These are phyloP conservation scores for Dendrobium chrysotoxum DNA, from an alignment of 106 monocot genomes.

Conservation along the genomic window DNA sequence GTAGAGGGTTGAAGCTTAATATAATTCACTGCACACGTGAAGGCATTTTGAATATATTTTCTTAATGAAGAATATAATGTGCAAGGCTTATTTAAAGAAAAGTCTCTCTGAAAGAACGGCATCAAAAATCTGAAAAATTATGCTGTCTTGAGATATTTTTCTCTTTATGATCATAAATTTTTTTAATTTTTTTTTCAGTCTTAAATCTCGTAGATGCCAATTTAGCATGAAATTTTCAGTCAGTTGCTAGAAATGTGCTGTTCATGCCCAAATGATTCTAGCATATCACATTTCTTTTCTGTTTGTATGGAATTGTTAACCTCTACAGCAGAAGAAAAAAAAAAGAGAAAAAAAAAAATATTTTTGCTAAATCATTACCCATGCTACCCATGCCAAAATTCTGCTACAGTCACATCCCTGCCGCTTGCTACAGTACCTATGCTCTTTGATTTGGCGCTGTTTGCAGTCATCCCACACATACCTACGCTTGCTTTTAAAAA, in stretches of 20 bases:
- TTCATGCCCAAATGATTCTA: too few species aligned
- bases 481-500: too few species aligned
- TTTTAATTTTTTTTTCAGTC: background rate
- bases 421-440: too few species aligned
- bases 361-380: too few species aligned
- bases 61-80: background rate
- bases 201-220: background rate
- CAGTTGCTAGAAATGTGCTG: background rate
- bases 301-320: too few species aligned
- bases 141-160: background rate
- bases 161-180: background rate
- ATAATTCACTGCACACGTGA: background rate
- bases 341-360: too few species aligned
- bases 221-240: background rate
- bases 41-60: background rate
- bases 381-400: too few species aligned
- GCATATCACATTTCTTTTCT: too few species aligned
- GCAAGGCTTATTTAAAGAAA: background rate
- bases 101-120: background rate
- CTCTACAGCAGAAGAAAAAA: too few species aligned
- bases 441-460: too few species aligned
- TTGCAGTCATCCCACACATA: too few species aligned
- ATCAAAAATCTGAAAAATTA: background rate
- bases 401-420: too few species aligned
- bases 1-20: background rate